Evolutionary conservation across 2,329 filamentous ascomycete genomes (phyloP).

Genomic region (Stachybotrys echinatus): DNA sequence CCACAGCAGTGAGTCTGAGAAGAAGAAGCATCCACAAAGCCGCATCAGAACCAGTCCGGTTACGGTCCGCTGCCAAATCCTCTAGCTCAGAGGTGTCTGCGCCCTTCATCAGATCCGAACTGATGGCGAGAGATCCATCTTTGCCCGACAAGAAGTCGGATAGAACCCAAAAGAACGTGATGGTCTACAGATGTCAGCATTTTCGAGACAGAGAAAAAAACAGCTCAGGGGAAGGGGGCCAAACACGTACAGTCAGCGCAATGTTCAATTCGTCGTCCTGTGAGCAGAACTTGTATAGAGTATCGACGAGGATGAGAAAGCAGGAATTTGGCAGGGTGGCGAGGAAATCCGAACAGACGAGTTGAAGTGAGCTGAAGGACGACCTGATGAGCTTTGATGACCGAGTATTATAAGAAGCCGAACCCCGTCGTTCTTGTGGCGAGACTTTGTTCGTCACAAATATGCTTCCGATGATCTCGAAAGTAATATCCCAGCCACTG

Average conservation of each 20-base stretch:
- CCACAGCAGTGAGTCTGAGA: conserved; percentile 64
- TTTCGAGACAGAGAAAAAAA: background rate
- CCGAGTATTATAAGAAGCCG: conserved; percentile 34
- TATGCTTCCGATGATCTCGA: conserved; percentile 78
- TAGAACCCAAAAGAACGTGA: conserved; percentile 93
- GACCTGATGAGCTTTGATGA: conserved; percentile 76
- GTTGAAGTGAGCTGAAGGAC: conserved; percentile 82
- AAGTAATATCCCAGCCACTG: conserved; percentile 79
- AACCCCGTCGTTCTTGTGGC: conserved; percentile 25
- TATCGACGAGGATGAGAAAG: conserved; percentile 75
- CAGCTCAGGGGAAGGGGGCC: no score
- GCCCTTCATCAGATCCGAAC: conserved; percentile 47
- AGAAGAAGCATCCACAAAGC: conserved; percentile 77
- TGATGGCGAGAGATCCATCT: conserved; percentile 53
- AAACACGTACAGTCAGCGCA: conserved; percentile 67
- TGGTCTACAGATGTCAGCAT: conserved; percentile 50
- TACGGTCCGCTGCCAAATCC: conserved; percentile 52
- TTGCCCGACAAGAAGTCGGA: conserved; percentile 75
- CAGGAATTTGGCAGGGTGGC: conserved; percentile 65
- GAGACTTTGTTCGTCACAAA: conserved; percentile 48
- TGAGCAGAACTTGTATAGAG: conserved; percentile 81
- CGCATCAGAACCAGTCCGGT: conserved; percentile 58
- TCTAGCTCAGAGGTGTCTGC: conserved; percentile 46
- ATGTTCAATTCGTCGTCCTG: conserved; percentile 94
- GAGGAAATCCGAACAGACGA: conserved; percentile 93